These are phyloP conservation scores for Escallonia herrerae DNA, from an alignment of 129 eudicot species.

Conservation along the genomic window DNA sequence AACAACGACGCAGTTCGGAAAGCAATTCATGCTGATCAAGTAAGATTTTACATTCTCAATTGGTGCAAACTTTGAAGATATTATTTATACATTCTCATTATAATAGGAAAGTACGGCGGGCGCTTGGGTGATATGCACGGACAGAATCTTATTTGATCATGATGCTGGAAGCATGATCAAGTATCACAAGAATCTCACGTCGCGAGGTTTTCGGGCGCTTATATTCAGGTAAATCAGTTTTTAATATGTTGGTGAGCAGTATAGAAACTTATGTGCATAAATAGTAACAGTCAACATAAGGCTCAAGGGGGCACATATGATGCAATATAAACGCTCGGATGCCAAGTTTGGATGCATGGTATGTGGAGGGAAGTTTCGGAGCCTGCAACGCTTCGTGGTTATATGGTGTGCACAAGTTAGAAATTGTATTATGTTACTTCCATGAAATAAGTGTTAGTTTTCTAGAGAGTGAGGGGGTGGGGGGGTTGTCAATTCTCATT, in stretches of 20 bases:
- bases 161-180: slow-evolving; percentile 95
- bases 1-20: slow-evolving; percentile 74
- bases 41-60: slow-evolving; percentile 24
- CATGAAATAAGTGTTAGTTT: too few species aligned
- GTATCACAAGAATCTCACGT: slow-evolving; percentile 83
- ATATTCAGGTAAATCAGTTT: slow-evolving; percentile 57
- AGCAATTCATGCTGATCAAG: slow-evolving; percentile 92
- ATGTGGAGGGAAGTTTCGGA: too few species aligned
- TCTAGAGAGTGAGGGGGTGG: too few species aligned
- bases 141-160: slow-evolving; percentile 44
- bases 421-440: too few species aligned
- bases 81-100: background rate
- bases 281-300: too few species aligned
- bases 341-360: background rate
- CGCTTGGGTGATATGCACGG: slow-evolving; percentile 72
- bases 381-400: too few species aligned
- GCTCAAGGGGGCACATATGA: background rate
- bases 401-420: too few species aligned
- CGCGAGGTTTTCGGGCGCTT: slow-evolving; percentile 78
- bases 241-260: background rate
- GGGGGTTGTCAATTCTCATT: too few species aligned
- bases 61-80: background rate
- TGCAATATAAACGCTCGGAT: too few species aligned
- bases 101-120: slow-evolving; percentile 57
- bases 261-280: too few species aligned